These are phyloP conservation scores for Russula compacta DNA, from an alignment of 768 basidiomycete species.

Conservation along the genomic window DNA sequence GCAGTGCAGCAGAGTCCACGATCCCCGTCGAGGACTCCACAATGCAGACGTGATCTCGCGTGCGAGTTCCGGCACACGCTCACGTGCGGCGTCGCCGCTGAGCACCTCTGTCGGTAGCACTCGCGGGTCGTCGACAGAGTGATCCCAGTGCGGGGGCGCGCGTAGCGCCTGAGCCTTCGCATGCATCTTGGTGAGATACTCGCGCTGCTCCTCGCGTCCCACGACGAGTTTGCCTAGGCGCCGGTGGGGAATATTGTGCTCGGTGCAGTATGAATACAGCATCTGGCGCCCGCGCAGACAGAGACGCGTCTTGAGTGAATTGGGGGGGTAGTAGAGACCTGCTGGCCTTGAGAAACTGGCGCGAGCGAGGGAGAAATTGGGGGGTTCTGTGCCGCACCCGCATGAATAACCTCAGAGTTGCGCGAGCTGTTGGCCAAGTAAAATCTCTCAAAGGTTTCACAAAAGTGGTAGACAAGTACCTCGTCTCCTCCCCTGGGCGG, in stretches of 20 bases:
- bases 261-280: slow-evolving; percentile 67
- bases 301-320: slow-evolving; percentile 76
- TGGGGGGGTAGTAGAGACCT: slow-evolving; percentile 79
- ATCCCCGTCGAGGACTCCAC: slow-evolving; percentile 84
- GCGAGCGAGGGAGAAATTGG: neutral
- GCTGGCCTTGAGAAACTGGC: neutral
- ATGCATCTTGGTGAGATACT: slow-evolving; percentile 65
- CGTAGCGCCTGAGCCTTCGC: slow-evolving; percentile 46
- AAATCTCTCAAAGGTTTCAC: neutral
- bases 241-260: slow-evolving; percentile 51
- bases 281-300: slow-evolving; percentile 82
- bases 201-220: slow-evolving; percentile 53
- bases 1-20: slow-evolving; percentile 75
- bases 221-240: slow-evolving; percentile 89
- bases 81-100: slow-evolving; percentile 52
- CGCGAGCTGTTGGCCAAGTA: slow-evolving; percentile 49
- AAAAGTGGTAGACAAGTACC: slow-evolving; percentile 33
- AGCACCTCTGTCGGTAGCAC: slow-evolving; percentile 62
- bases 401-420: slow-evolving; percentile 93
- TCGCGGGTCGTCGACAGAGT: slow-evolving; percentile 21
- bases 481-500: slow-evolving; percentile 77
- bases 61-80: slow-evolving; percentile 80
- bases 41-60: slow-evolving; percentile 60
- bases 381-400: slow-evolving; percentile 37
- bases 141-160: slow-evolving; percentile 37